Conservation (phyloP, 129 eudicot genomes). For the Rutidosis leptorrhynchoides region DNA sequence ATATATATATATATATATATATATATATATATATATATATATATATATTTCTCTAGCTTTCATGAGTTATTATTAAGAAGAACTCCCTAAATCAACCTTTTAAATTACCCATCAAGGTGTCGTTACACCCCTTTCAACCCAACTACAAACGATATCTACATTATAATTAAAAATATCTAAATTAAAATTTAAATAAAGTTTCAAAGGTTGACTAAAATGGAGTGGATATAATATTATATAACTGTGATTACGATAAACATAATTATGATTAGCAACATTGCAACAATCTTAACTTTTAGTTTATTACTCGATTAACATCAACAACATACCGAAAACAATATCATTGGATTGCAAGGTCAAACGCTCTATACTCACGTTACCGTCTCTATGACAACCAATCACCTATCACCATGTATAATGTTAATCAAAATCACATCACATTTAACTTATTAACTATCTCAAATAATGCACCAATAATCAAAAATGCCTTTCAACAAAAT, state of each 20-base stretch:
- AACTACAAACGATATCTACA: slow-evolving; percentile 7
- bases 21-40: too few relatives aligned
- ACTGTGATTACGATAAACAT: slow-evolving; percentile 2
- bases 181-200: background rate
- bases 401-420: background rate
- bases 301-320: slow-evolving; percentile 3
- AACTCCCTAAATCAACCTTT: too few relatives aligned
- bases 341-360: slow-evolving; percentile 8
- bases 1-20: too few relatives aligned
- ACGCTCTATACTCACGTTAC: slow-evolving; percentile 7
- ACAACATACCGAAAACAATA: slow-evolving; percentile 6
- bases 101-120: background rate
- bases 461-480: background rate
- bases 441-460: background rate
- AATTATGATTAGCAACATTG: slow-evolving; percentile 1
- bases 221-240: slow-evolving; percentile 8
- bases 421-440: background rate
- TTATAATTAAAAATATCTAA: background rate
- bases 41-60: too few relatives aligned
- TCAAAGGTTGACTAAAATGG: slow-evolving; percentile 14
- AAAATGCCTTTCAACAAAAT: background rate
- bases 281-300: background rate
- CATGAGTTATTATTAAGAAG: too few relatives aligned
- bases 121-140: slow-evolving; percentile 3
- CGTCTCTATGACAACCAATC: background rate